Evolutionary conservation across 352 stramenopile genomes (phyloP), one percentile per base, ranked within the genome.

Genomic region (Globisporangium echinulatum): DNA sequence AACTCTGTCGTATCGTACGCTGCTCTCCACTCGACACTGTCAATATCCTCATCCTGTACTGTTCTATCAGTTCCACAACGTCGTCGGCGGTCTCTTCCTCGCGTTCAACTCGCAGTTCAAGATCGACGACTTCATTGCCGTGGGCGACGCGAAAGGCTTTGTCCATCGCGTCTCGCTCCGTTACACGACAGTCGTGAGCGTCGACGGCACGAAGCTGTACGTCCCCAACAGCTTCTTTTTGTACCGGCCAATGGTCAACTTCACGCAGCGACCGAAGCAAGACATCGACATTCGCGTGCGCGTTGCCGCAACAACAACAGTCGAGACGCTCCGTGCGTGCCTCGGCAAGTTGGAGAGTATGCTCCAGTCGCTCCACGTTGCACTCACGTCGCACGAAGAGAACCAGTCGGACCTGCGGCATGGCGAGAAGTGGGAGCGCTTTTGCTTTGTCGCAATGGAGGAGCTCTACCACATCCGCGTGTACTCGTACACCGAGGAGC

Each of bases 171-270:
- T 94, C 6, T 88, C 82, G 58, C 71, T 95, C 49, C 79, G 86
- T 2, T 95, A 92, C 68, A 95, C 86, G 52, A 91, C 82, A 7
- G 60, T 95, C 25, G 70, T 93, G 66, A 92, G 77, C n/a, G 70
- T 84, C 15, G 84, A 92, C 37, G 80, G 81, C 43, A 93, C 86
- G 39, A 88, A 85, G 48, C 67, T 92, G 15, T 94, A 85, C 59
- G 74, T 95, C 19, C 83, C 83, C 36, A 94, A 94, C 68, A 94
- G 84, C 59, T 94, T 92, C 61, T 95, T 95, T 56, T 66, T 95
- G n/a, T 95, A 92, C 77, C 92, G 92, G 52, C 86, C 83, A 33
- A 93, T 95, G 86, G 78, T 95, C 39, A 95, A 95, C 59, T 95
- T 84, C 58, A 88, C 84, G 49, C 82, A 94, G 58, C 82, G 83